phyloP scores from a whole-genome alignment of 139 green algal genomes.

The Nannochloris sp. region DNA sequence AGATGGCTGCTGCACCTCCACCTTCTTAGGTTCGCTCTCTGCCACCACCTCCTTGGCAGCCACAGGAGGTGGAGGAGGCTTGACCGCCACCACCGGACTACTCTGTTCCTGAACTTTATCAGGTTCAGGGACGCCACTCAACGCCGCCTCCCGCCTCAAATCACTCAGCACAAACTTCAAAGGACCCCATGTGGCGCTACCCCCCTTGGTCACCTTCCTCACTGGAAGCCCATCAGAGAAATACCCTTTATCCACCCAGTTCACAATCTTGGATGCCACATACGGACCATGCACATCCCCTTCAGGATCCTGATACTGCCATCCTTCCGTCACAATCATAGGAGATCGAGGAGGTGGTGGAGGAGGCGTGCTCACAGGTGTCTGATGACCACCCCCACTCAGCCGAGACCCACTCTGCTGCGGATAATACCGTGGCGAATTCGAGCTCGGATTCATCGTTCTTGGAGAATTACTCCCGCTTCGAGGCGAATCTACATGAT shows the following conservation, averaged over 20 bases:
- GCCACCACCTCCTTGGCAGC: background rate
- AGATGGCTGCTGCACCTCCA: background rate
- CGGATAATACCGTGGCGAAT: no score
- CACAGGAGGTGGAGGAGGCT: background rate
- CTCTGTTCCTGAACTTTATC: background rate
- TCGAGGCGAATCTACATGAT: background rate
- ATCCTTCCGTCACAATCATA: slow-evolving; percentile 16
- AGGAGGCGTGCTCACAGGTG: background rate
- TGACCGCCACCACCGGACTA: background rate
- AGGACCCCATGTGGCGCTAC: slow-evolving; percentile 2
- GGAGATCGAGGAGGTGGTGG: background rate
- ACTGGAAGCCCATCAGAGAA: slow-evolving; percentile 16
- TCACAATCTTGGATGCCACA: slow-evolving; percentile 22
- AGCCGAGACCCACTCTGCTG: no score
- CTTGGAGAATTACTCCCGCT: background rate
- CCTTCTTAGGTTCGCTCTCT: background rate
- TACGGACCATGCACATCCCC: slow-evolving; percentile 24
- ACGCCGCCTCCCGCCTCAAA: slow-evolving; percentile 16
- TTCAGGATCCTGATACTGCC: slow-evolving; percentile 26
- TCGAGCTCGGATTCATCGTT: no score
- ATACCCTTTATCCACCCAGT: slow-evolving; percentile 19
- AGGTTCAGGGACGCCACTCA: background rate
- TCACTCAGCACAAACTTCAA: slow-evolving; percentile 22
- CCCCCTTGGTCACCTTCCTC: slow-evolving; percentile 13
- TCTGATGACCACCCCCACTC: no score